phyloP scores from a whole-genome alignment of 768 basidiomycete genomes.

The Tulasnella sp. region DNA sequence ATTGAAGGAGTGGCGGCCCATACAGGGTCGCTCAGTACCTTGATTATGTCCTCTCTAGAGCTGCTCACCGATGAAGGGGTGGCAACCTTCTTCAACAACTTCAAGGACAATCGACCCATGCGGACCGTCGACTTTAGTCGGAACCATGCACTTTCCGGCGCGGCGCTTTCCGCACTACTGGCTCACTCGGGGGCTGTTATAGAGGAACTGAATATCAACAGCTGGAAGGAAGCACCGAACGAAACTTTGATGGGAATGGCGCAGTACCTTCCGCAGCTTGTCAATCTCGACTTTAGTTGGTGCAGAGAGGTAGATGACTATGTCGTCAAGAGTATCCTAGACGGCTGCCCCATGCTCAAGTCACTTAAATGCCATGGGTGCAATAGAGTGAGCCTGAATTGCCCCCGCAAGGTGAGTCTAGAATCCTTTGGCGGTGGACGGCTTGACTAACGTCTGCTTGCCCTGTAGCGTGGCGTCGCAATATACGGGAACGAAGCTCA shows the following conservation, averaged over 20 bases:
- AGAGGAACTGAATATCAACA: conserved; percentile 57
- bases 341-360: conserved; percentile 31
- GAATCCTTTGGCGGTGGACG: not conserved
- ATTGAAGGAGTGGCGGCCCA: conserved; percentile 45
- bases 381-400: conserved; percentile 35
- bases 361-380: conserved; percentile 47
- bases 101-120: conserved; percentile 36
- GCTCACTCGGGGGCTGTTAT: conserved; percentile 52
- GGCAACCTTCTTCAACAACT: conserved; percentile 50
- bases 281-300: conserved; percentile 74
- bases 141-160: conserved; percentile 40
- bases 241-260: conserved; percentile 33
- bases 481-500: conserved; percentile 21
- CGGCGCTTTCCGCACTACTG: conserved; percentile 52
- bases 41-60: conserved; percentile 45
- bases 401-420: conserved; percentile 37
- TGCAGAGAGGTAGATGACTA: conserved; percentile 78
- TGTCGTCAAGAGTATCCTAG: conserved; percentile 56
- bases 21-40: conserved; percentile 35
- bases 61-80: conserved; percentile 63
- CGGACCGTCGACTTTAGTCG: conserved; percentile 48
- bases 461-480: conserved; percentile 15
- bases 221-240: conserved; percentile 52
- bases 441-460: not conserved
- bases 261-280: conserved; percentile 22